Conservation (phyloP, 73 alveolate genomes). For the Symbiodinium pilosum region DNA sequence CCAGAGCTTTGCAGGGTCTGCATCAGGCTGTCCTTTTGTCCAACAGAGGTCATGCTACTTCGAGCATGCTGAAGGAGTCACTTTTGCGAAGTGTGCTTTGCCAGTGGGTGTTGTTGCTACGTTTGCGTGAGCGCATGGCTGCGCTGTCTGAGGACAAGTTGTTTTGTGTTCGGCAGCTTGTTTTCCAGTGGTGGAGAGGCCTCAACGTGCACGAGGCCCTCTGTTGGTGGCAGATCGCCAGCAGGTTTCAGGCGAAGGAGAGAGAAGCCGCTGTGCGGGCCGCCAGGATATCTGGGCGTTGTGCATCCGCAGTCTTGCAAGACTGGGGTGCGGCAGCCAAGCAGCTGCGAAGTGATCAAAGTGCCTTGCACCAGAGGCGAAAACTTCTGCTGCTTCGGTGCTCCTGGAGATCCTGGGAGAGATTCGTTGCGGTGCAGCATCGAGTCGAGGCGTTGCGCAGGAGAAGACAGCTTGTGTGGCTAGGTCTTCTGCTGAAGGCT, state of each 20-base stretch:
- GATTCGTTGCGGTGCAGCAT: not conserved
- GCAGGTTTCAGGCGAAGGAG: not conserved
- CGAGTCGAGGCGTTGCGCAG: not conserved
- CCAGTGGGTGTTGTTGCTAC: not conserved
- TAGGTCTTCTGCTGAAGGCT: not conserved
- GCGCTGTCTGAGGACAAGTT: not conserved
- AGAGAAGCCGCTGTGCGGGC: not conserved
- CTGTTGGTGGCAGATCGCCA: not conserved
- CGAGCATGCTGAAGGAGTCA: not conserved
- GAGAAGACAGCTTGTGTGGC: not conserved
- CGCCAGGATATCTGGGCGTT: not conserved
- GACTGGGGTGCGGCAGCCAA: not conserved
- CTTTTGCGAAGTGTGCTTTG: not conserved
- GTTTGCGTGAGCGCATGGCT: not conserved
- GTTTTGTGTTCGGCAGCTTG: not conserved
- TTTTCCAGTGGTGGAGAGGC: not conserved
- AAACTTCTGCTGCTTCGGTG: not conserved
- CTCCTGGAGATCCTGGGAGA: not conserved
- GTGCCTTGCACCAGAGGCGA: not conserved
- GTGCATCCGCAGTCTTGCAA: not conserved
- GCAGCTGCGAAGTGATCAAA: not conserved
- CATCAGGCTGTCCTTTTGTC: not conserved
- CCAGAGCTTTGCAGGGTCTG: not conserved
- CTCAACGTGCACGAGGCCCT: not conserved
- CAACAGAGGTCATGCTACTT: not conserved